Evolutionary conservation across 1,139 yeast species (phyloP), one percentile per base, ranked within the genome.

Genomic region (Taiozyma sp.): DNA sequence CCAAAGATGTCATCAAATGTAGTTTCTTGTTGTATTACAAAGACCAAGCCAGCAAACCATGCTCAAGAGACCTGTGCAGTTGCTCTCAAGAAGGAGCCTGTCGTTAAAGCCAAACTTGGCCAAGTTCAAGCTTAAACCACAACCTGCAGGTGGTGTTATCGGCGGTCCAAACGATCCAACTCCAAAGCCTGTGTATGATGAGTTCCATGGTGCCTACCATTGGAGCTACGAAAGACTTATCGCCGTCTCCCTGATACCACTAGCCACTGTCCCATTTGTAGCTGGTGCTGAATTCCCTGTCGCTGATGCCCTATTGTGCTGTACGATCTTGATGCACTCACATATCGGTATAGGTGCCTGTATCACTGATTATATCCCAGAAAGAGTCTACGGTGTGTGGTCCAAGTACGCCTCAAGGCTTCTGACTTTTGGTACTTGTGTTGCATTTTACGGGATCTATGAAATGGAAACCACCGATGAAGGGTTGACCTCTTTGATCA

Each of bases 291-390:
- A 84, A 49, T 65, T 75, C 30, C 96, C 97, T 1, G 65, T 86
- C 23, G 59, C 87, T 36, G 98, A 92, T 69, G 80, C 95, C 8
- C 66, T 83, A 5, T 72, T 89, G 57, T 79, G 87, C 39, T 74
- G 84, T 13, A 69, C 83, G 30, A 68, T 89, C 47, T 71, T 92
- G 58, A 76, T 82, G 60, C 97, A 92, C 72, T 77, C 85, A 53
- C 88, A 87, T 69, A 78, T 83, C 52, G 98, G 97, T 0, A 80
- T 92, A 71, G 84, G 83, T 64, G 77, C 96, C 42, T 89, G 97
- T 72, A 90, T 92, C 65, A 81, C 84, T 55, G 97, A 92, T 70
- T 91, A 91, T 71, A 84, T 92, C 56, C 97, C 97, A 50, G 75
- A 76, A 69, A 81, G 97, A 68, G 89, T 84, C 41, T 92, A 84